These are phyloP conservation scores for Pleoardoris graminearum DNA, from an alignment of 2,329 filamentous ascomycete genomes.

Conservation along the genomic window DNA sequence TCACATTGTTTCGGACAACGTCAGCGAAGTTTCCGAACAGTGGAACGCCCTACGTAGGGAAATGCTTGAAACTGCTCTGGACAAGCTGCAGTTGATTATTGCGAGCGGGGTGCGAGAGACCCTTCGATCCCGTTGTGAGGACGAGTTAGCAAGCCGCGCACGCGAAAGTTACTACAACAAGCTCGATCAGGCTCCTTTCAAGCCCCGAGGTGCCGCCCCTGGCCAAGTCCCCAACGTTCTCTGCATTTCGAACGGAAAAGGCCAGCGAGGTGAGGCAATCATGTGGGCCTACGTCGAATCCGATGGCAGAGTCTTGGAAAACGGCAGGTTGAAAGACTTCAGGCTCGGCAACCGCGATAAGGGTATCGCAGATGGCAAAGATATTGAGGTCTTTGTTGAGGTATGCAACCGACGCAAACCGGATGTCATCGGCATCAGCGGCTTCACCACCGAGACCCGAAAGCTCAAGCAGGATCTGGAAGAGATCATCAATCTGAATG, in stretches of 20 bases:
- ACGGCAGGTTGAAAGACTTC: constrained; percentile 83
- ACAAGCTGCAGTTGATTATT: constrained; percentile 81
- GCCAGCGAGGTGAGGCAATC: constrained; percentile 76
- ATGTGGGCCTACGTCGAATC: constrained; percentile 94
- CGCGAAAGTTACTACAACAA: constrained; percentile 87
- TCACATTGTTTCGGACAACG: constrained; percentile 92
- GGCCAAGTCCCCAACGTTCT: constrained; percentile 88
- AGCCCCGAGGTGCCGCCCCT: constrained; percentile 87
- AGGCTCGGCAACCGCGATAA: constrained; percentile 67
- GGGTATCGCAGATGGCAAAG: constrained; percentile 65
- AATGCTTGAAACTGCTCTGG: constrained; percentile 77
- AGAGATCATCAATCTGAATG: constrained; percentile 74
- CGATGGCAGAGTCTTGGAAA: constrained; percentile 84
- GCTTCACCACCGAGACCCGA: constrained; percentile 84
- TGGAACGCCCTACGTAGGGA: constrained; percentile 91
- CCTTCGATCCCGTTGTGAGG: constrained; percentile 90
- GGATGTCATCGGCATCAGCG: constrained; percentile 87
- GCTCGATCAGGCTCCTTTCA: constrained; percentile 93
- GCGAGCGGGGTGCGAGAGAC: constrained; percentile 93
- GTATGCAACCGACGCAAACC: constrained; percentile 78
- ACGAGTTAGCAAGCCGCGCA: constrained; percentile 83
- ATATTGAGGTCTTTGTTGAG: constrained; percentile 73
- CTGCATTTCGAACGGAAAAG: constrained; percentile 82
- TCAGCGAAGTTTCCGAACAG: constrained; percentile 89
- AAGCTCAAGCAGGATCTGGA: constrained; percentile 81